Base-by-base conservation (phyloP, 352 stramenopile species). In the Achlya hypogyna region DNA sequence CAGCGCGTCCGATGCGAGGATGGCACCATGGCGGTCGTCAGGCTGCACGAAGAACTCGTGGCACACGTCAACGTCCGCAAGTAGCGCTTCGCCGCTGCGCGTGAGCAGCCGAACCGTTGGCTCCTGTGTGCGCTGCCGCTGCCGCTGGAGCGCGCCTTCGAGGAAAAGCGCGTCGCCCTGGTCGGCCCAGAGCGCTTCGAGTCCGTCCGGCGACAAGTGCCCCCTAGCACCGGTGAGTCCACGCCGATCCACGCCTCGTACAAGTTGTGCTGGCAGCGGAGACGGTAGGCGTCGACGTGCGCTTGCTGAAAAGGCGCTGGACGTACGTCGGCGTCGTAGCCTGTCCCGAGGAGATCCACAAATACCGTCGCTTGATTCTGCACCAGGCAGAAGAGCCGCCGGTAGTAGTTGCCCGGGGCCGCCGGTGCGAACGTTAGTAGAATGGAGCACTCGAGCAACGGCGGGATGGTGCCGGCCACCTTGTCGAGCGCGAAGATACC, bases 371-470 rank as follows among this genome's bases (percentile, higher is more conserved):
- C 83, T 68, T 96, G 87, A 70, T 97, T 87, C 35, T 96, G 79
- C 5, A 96, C 28, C 1, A 97, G 53, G 20, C 93, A 20, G 69
- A 95, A 96, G 53, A 97, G 76, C 1, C 91, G 75, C 0, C 89
- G 78, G 69, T 97, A 98, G 75, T 96, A 98, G 59, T 98, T 98
- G 20, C 84, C 88, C 0, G 86, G 78, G n/a, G 70, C 59, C 4
- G 74, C 77, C 10, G 87, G 78, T 0, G 38, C 38, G 67, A 98
- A 98, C 5, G 72, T 82, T 22, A 98, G 75, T 1, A 80, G 95
- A 42, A 98, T 74, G 34, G 85, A 84, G 14, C 76, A 49, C 16
- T 96, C 87, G 29, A 93, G 70, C 22, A 89, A 75, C 8, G 88
- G 78, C 25, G 91, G 75, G 25, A 98, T 90, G 6, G 74, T 76